Evolutionary conservation across 805 yeast genomes (phyloP), one percentile per base, ranked within the genome.

Genomic region (Starmerella apis): DNA sequence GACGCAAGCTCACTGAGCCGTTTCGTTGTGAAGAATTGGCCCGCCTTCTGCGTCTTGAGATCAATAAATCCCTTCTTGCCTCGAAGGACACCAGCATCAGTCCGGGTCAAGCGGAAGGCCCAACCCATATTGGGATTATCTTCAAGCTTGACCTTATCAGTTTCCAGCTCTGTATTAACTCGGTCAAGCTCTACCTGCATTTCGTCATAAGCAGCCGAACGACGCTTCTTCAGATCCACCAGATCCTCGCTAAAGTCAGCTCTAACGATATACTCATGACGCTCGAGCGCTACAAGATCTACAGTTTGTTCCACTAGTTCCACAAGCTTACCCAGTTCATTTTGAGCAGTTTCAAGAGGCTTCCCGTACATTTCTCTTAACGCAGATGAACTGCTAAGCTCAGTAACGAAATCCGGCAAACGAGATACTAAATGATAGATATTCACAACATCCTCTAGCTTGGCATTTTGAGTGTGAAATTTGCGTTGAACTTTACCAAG

Each of bases 231-330:
- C 48, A 86, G 77, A 14, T 69, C 71, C 44, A 78, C 72, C 51
- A 92, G 71, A 9, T 81, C 73, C 37, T 84, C 90, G 63, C 88
- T 95, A 62, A 88, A 88, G 58, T 86, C 96, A 2, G 96, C 86
- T 57, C 81, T 83, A 48, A 92, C 85, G 57, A 83, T 79, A 59
- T 82, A 86, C 53, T 92, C 94, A 47, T 86, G 85, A 41, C 80
- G 74, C 42, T 84, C 88, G 51, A 86, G 72, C 2, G 94, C 87
- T 19, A 82, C 78, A 43, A 92, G 70, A 62, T 92, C 98, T 23
- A 92, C 80, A 0, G 97, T 88, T 2, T 94, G 82, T 64, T 92
- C 96, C 9, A 92, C 88, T 62, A 92, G 72, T 62, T 86, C 95
- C 63, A 83, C 82, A 36, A 83, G 75, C 57, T 84, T 86, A 16